Evolutionary conservation across 1,284 basidiomycete species (phyloP).

Genomic region (Rhodotorula sp.): DNA sequence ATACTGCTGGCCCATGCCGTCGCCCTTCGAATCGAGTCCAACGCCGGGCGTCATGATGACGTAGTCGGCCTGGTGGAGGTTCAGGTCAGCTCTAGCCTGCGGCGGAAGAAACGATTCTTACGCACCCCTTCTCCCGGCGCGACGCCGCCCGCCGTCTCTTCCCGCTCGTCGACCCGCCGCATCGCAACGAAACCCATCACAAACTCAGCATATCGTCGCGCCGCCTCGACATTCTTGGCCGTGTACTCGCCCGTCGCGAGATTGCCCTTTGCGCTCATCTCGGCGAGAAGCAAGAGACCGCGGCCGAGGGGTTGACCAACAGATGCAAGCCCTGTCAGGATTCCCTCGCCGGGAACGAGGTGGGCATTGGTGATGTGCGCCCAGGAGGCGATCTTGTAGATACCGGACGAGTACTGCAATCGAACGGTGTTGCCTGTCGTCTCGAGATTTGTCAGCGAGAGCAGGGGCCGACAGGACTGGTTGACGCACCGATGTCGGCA

Average conservation of each 20-base stretch:
- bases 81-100: background rate
- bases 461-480: no score
- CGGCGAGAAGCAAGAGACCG: constrained; percentile 86
- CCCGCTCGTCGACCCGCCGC: constrained; percentile 67
- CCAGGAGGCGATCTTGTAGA: constrained; percentile 94
- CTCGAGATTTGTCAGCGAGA: background rate
- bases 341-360: constrained; percentile 76
- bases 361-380: constrained; percentile 98
- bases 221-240: constrained; percentile 80
- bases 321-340: constrained; percentile 80
- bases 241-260: constrained; percentile 85
- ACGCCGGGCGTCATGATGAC: constrained; percentile 92
- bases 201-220: constrained; percentile 73
- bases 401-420: constrained; percentile 88
- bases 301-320: constrained; percentile 81
- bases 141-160: constrained; percentile 45
- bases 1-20: constrained; percentile 94
- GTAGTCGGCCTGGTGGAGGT: constrained; percentile 64
- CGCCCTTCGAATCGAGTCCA: constrained; percentile 76
- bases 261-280: constrained; percentile 91
- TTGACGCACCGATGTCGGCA: constrained; percentile 82
- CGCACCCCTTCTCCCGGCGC: constrained; percentile 44
- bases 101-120: background rate
- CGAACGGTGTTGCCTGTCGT: constrained; percentile 86
- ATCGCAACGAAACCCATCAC: constrained; percentile 96